phyloP scores from a whole-genome alignment of 169 alveolate species.

The Plasmodium reichenowi region DNA sequence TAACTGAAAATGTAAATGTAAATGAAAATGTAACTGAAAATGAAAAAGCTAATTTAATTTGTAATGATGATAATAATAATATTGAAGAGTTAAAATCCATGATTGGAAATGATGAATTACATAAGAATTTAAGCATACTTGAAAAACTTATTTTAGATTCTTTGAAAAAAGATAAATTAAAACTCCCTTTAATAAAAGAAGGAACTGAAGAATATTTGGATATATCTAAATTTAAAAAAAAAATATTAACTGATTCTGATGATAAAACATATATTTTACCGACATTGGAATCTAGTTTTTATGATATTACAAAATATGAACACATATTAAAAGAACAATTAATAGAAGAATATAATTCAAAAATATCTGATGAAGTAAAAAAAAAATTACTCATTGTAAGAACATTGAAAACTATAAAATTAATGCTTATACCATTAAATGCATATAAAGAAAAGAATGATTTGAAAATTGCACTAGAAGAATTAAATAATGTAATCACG shows the following conservation, averaged over 20 bases:
- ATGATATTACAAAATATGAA: constrained; percentile 38
- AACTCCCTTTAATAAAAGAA: constrained; percentile 20
- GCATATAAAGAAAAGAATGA: constrained; percentile 7
- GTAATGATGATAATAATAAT: constrained; percentile 8
- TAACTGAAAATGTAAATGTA: too few species aligned
- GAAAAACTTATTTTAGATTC: constrained; percentile 24
- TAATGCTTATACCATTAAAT: constrained; percentile 6
- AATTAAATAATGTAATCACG: constrained; percentile 8
- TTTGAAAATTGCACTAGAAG: constrained; percentile 7
- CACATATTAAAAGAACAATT: constrained; percentile 22
- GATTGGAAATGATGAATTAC: constrained; percentile 24
- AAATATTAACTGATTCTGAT: not conserved
- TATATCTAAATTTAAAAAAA: constrained; percentile 29
- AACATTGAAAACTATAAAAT: constrained; percentile 9
- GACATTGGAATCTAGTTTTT: not conserved
- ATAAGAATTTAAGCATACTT: constrained; percentile 24
- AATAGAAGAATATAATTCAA: constrained; percentile 10
- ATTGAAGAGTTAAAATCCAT: constrained; percentile 18
- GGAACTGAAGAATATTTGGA: constrained; percentile 6
- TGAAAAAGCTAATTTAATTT: not conserved
- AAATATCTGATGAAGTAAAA: constrained; percentile 2
- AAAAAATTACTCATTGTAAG: constrained; percentile 10
- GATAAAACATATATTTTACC: constrained; percentile 9
- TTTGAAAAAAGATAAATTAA: constrained; percentile 27
- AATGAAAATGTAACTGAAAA: too few species aligned